Percentiles rank a stretch among this genome's conserved stretches.
Conservation (phyloP, 306 rosid genomes). For the Castanospermum australe region DNA sequence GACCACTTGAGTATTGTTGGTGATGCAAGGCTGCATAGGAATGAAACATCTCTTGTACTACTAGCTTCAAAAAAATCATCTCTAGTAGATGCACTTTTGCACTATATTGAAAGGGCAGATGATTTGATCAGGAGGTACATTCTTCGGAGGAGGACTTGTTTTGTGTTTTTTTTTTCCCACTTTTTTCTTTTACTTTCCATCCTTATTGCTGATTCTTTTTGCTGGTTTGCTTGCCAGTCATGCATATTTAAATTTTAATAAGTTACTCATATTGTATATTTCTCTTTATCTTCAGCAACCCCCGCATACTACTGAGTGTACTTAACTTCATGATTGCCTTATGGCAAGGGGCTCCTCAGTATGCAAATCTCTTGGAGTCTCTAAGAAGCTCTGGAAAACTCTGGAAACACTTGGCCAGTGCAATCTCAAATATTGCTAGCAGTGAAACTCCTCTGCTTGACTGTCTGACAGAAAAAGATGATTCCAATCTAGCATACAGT, state of each 20-base stretch:
- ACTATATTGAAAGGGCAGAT: constrained; percentile 48
- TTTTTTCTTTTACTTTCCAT: constrained; percentile 6
- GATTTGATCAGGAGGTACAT: constrained; percentile 58
- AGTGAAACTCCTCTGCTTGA: constrained; percentile 39
- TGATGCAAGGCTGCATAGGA: constrained; percentile 48
- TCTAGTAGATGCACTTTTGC: constrained; percentile 54
- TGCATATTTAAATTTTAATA: neutral
- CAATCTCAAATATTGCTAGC: constrained; percentile 38
- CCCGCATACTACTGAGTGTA: constrained; percentile 60
- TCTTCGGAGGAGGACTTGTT: neutral
- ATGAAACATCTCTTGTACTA: constrained; percentile 39
- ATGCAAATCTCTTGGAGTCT: constrained; percentile 54
- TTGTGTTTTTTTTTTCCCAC: neutral
- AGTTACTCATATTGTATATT: constrained; percentile 22
- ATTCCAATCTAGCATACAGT: constrained; percentile 51
- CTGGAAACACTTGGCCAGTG: constrained; percentile 60
- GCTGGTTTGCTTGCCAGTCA: constrained; percentile 1
- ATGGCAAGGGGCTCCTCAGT: constrained; percentile 87
- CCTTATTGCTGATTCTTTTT: neutral
- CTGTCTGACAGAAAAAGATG: constrained; percentile 47
- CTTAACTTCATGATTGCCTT: constrained; percentile 72
- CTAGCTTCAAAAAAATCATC: constrained; percentile 44
- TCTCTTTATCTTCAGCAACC: constrained; percentile 57
- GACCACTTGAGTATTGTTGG: constrained; percentile 38
- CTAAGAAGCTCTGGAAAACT: constrained; percentile 57